A percentile compares a stretch with the other conserved stretches of the same genome.
These are phyloP conservation scores for Sporopachydermia quercuum DNA, from an alignment of 805 yeast species.

Conservation along the genomic window DNA sequence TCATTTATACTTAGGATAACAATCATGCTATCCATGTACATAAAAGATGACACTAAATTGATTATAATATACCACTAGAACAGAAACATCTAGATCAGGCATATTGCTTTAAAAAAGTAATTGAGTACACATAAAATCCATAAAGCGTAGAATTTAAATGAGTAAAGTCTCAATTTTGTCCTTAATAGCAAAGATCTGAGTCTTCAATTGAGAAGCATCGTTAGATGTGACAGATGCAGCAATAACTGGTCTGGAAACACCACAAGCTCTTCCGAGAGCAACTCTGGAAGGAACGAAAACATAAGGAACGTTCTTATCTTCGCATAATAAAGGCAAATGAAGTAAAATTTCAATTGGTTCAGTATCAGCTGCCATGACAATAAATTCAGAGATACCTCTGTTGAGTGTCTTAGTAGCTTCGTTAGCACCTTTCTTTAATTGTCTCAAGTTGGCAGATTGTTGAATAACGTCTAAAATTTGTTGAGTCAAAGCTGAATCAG, in stretches of 20 bases:
- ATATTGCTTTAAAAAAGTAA: too few species aligned
- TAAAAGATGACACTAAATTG: too few species aligned
- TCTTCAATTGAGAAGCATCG: conserved; percentile 95
- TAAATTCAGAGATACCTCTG: conserved; percentile 99
- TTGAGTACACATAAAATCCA: too few species aligned
- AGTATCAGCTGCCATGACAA: conserved; percentile 99
- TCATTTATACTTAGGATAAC: too few species aligned
- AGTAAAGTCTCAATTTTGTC: conserved; percentile 97
- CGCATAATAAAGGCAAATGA: conserved; percentile 95
- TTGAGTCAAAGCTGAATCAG: conserved; percentile 89
- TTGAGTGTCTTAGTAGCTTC: conserved; percentile 98
- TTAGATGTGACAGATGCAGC: conserved; percentile 97
- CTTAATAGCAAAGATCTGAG: conserved; percentile 93
- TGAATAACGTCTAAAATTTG: conserved; percentile 96
- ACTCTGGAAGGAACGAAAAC: conserved; percentile 97
- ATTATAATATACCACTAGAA: too few species aligned
- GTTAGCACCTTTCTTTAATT: conserved; percentile 98
- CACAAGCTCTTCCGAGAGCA: conserved; percentile 99
- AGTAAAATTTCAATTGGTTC: conserved; percentile 97
- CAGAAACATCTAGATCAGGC: too few species aligned
- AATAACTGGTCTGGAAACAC: conserved; percentile 98
- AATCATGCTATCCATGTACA: too few species aligned
- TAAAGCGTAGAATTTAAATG: too few species aligned
- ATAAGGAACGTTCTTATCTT: conserved; percentile 98
- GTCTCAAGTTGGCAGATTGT: conserved; percentile 96